A percentile compares a stretch with the other conserved stretches of the same genome.
Conservation (phyloP, 352 stramenopile genomes). For the Paralagenidium karlingii region DNA sequence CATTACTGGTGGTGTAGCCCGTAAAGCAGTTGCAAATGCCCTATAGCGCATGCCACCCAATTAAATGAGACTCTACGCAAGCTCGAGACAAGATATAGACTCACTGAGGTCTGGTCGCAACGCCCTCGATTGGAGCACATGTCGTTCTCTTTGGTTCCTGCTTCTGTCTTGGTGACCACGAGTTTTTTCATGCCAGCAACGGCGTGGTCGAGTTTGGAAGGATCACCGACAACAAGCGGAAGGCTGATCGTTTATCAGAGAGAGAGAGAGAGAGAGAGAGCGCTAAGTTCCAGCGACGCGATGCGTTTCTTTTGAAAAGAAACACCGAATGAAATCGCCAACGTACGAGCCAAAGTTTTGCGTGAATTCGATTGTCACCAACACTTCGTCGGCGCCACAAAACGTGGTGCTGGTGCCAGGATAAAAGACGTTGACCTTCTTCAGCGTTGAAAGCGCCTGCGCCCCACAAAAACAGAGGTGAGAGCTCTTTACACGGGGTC, state of each 20-base stretch:
- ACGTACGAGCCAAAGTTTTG: conserved; percentile 60
- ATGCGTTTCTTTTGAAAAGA: background rate
- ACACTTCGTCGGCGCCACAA: conserved; percentile 52
- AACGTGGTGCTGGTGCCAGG: conserved; percentile 34
- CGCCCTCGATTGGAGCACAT: conserved; percentile 54
- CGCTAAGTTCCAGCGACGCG: no score
- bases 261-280: background rate
- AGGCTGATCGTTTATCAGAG: conserved; percentile 9
- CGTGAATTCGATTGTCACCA: conserved; percentile 64
- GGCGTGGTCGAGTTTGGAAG: conserved; percentile 33
- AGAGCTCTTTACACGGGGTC: no score
- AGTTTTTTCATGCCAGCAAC: conserved; percentile 35
- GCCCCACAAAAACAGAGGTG: no score
- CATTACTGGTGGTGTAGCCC: conserved; percentile 64
- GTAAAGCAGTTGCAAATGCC: conserved; percentile 81
- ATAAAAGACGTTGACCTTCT: conserved; percentile 39
- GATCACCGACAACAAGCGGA: conserved; percentile 65
- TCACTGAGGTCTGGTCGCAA: conserved; percentile 57
- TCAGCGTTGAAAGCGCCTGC: conserved; percentile 46
- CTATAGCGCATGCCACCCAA: background rate
- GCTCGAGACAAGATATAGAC: background rate
- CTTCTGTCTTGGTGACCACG: conserved; percentile 37
- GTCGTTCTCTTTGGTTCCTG: conserved; percentile 87
- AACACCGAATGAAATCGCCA: background rate
- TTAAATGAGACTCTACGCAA: background rate